Conservation (phyloP, 257 asterid genomes). For the Cruciata laevipes region DNA sequence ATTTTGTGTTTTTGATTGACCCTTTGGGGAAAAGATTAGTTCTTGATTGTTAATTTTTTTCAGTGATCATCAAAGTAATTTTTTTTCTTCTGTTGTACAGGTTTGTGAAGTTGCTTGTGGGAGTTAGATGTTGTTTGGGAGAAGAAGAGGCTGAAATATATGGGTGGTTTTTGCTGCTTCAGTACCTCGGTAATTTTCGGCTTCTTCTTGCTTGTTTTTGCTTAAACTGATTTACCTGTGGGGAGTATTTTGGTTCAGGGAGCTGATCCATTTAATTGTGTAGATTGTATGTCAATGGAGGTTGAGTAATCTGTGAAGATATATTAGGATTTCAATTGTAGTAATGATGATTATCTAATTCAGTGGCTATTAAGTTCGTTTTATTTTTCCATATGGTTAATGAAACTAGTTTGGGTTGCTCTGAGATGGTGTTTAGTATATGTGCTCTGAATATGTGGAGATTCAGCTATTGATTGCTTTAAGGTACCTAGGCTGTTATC, state of each 20-base stretch:
- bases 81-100: conserved; percentile 24
- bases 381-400: neutral
- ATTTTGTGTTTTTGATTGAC: conserved; percentile 20
- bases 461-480: neutral
- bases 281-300: neutral
- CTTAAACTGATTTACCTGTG: neutral
- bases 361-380: neutral
- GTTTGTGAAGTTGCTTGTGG: conserved; percentile 28
- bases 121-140: conserved; percentile 48
- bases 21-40: conserved; percentile 21
- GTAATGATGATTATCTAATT: neutral
- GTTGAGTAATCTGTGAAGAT: neutral
- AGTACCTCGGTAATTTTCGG: conserved; percentile 48
- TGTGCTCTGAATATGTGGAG: neutral
- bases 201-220: neutral
- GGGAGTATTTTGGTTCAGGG: neutral
- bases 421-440: neutral
- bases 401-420: neutral
- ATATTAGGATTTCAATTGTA: neutral
- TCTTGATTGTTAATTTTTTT: conserved; percentile 23
- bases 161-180: conserved; percentile 76
- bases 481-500: neutral
- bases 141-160: conserved; percentile 34
- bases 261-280: conserved; percentile 6
- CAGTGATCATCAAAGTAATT: conserved; percentile 27